phyloP scores from a whole-genome alignment of 495 filamentous ascomycete species.

The Xylaria palmicola region DNA sequence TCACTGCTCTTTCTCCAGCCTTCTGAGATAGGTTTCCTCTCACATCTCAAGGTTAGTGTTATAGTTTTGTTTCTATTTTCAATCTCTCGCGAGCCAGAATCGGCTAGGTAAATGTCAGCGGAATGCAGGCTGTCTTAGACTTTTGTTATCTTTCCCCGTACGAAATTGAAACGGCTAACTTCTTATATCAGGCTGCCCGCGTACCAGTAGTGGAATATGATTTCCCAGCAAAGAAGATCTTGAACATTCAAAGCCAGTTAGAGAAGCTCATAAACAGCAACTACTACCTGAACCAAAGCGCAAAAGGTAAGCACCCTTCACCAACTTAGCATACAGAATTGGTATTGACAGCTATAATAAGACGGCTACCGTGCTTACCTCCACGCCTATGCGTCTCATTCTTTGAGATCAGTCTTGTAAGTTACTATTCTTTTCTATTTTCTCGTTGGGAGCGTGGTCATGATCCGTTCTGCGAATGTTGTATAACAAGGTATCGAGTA shows the following conservation, averaged over 20 bases:
- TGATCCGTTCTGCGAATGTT: no score
- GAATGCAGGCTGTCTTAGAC: no score
- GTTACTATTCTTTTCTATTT: neutral
- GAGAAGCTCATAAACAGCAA: slow-evolving; percentile 92
- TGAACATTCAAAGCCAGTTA: slow-evolving; percentile 92
- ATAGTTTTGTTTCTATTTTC: neutral
- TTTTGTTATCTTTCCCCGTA: neutral
- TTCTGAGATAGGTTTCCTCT: slow-evolving; percentile 86
- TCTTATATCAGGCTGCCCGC: slow-evolving; percentile 57
- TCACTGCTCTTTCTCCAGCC: slow-evolving; percentile 92
- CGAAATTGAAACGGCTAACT: neutral
- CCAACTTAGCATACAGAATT: neutral
- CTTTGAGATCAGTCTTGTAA: slow-evolving; percentile 31
- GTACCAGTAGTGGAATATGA: slow-evolving; percentile 96
- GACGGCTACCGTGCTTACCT: slow-evolving; percentile 78
- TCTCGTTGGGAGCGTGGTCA: neutral
- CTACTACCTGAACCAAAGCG: slow-evolving; percentile 90
- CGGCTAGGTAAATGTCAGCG: no score
- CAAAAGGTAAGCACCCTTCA: slow-evolving; percentile 37
- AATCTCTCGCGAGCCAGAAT: neutral
- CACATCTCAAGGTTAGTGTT: slow-evolving; percentile 66
- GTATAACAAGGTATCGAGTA: neutral
- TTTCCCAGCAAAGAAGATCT: slow-evolving; percentile 86
- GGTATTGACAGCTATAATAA: neutral
- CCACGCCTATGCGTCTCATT: slow-evolving; percentile 91